Percentiles rank a stretch among this genome's conserved stretches.
Evolutionary conservation across 1,139 yeast genomes (phyloP).

Genomic region (Protomyces inouyei): DNA sequence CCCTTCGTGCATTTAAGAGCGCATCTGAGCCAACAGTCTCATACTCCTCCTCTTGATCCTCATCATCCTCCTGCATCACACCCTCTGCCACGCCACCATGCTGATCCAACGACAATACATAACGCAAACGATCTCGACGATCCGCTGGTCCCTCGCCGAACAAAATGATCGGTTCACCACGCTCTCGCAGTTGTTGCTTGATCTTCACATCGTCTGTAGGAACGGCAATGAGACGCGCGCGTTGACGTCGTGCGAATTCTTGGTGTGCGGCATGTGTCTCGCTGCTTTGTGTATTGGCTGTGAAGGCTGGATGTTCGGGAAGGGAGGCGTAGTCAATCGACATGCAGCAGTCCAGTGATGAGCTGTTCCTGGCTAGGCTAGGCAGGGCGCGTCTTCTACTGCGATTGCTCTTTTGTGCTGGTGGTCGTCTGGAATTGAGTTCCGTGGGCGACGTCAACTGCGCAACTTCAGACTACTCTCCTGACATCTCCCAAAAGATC

Average conservation of each 20-base stretch:
- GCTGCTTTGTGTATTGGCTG: not conserved
- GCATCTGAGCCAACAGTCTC: conserved; percentile 71
- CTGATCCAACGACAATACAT: conserved; percentile 40
- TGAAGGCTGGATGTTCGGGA: not conserved
- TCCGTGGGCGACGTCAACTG: too few relatives aligned
- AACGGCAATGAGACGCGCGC: conserved; percentile 38
- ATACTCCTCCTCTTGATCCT: conserved; percentile 59
- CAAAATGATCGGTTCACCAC: conserved; percentile 57
- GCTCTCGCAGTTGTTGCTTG: conserved; percentile 44
- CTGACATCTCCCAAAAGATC: too few relatives aligned
- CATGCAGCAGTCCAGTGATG: not conserved
- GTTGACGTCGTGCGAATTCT: conserved; percentile 18
- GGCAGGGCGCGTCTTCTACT: too few relatives aligned
- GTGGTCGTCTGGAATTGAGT: too few relatives aligned
- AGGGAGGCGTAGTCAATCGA: not conserved
- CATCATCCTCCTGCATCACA: conserved; percentile 41
- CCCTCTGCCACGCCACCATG: conserved; percentile 34
- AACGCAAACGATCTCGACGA: conserved; percentile 56
- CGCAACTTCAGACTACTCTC: too few relatives aligned
- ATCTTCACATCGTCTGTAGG: conserved; percentile 68
- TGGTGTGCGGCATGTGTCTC: conserved; percentile 2
- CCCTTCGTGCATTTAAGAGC: conserved; percentile 52
- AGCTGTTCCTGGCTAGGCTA: not conserved
- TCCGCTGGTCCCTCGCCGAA: conserved; percentile 60
- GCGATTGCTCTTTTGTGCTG: too few relatives aligned